These are phyloP conservation scores for Clitopilus hobsonii DNA, from an alignment of 768 basidiomycete genomes.

Conservation along the genomic window DNA sequence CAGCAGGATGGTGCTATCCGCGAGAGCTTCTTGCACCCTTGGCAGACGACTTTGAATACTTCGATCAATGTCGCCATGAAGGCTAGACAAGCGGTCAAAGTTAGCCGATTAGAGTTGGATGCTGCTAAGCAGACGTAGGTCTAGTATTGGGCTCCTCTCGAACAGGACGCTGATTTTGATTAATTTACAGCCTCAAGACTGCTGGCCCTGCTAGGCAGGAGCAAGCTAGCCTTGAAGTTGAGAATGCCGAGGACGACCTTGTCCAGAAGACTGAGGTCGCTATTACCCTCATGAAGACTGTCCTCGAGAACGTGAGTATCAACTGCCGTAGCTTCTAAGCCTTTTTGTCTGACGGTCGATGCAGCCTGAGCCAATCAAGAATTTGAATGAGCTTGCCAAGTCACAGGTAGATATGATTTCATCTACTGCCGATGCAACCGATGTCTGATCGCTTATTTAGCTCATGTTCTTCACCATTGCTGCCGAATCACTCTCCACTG, in stretches of 20 bases:
- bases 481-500: constrained; percentile 74
- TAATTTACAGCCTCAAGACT: constrained; percentile 62
- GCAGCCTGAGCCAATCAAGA: constrained; percentile 94
- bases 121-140: constrained; percentile 83
- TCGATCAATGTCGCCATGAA: constrained; percentile 89
- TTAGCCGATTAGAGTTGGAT: constrained; percentile 83
- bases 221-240: constrained; percentile 86
- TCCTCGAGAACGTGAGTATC: constrained; percentile 86
- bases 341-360: constrained; percentile 3
- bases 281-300: constrained; percentile 96
- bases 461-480: constrained; percentile 70
- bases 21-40: constrained; percentile 67
- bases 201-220: constrained; percentile 77
- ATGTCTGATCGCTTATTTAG: constrained; percentile 26
- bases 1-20: constrained; percentile 74
- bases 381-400: constrained; percentile 87
- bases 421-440: not conserved
- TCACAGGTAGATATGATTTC: constrained; percentile 55
- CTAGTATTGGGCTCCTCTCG: not conserved
- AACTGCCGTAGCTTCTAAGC: not conserved
- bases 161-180: no score
- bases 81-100: constrained; percentile 78
- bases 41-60: constrained; percentile 83
- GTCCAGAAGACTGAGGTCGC: constrained; percentile 98
- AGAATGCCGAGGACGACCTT: constrained; percentile 92